Evolutionary conservation across 2,329 filamentous ascomycete genomes (phyloP), one percentile per base, ranked within the genome.

Genomic region (Alternaria novae-zelandiae): DNA sequence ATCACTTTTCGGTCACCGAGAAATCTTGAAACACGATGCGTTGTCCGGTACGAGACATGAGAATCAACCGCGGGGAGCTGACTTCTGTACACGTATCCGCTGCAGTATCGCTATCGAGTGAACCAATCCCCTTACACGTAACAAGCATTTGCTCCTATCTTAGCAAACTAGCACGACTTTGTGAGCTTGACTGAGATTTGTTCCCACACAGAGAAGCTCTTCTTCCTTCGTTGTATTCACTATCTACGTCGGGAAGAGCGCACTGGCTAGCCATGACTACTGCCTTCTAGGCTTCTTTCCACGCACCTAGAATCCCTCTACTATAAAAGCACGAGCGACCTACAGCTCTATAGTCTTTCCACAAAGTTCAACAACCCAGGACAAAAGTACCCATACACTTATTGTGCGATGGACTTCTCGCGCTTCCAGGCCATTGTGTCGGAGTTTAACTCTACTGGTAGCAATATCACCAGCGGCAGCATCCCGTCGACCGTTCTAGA

Each of bases 401-500:
- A 32, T 12, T 51, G 13, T 30, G 20, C 26, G n/a, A 75, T 75
- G 72, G 70, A 74, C 36, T 69, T 74, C 63, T 63, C 70, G 20
- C 61, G 64, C 23, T 59, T 75, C 3, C 63, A 69, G 25, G 41
- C 62, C n/a, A 56, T 73, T 12, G 30, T 41, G 23, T 54, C 50
- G 6, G 50, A 54, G 20, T 54, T 54, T 8, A 54, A 63, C n/a
- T 55, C 59, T 9, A 70, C 66, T 9, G 17, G 26, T 6, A 51
- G 13, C 47, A 51, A 45, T 6, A 21, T 45, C 1, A 45, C 17
- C 11, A 45, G 17, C 43, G 11, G 17, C 17, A 79, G 82, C 46
- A 74, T 86, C 10, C 81, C 83, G 1, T 79, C 80, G 20, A 82
- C 80, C 15, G 76, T 86, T 17, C 77, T 86, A n/a, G 84, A 86